Evolutionary conservation across 2,329 filamentous ascomycete species (phyloP).

Genomic region (Aspergillus cejpii): DNA sequence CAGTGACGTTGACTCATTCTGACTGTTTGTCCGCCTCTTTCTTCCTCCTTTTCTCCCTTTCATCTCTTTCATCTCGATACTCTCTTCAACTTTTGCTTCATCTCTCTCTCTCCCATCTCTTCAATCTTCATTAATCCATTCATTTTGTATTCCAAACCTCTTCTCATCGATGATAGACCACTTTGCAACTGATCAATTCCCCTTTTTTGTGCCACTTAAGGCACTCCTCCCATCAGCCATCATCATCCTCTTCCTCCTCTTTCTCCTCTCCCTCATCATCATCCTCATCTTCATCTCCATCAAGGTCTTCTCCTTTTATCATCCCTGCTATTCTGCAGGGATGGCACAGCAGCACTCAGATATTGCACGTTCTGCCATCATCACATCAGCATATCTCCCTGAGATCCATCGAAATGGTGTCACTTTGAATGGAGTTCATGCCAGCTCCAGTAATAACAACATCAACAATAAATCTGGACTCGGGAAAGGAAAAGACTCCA

Average conservation of each 20-base stretch:
- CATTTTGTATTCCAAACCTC: background rate
- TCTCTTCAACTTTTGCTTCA: constrained; percentile 1
- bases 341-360: constrained; percentile 43
- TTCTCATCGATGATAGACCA: no score
- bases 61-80: constrained; percentile 7
- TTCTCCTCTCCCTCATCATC: background rate
- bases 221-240: no score
- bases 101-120: background rate
- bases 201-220: no score
- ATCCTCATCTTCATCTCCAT: background rate
- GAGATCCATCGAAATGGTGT: constrained; percentile 18
- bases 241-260: background rate
- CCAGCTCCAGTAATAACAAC: background rate
- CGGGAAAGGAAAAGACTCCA: constrained; percentile 26
- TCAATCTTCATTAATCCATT: background rate
- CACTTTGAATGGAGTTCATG: constrained; percentile 15
- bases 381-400: constrained; percentile 34
- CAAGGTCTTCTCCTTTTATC: constrained; percentile 9
- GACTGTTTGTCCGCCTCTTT: constrained; percentile 13
- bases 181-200: no score
- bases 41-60: constrained; percentile 8
- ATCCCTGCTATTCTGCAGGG: constrained; percentile 22
- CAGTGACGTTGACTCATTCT: constrained; percentile 6
- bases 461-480: constrained; percentile 8
- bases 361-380: constrained; percentile 47